Conservation (phyloP, 2,329 filamentous ascomycete species). For the Pseudogymnoascus sp. region DNA sequence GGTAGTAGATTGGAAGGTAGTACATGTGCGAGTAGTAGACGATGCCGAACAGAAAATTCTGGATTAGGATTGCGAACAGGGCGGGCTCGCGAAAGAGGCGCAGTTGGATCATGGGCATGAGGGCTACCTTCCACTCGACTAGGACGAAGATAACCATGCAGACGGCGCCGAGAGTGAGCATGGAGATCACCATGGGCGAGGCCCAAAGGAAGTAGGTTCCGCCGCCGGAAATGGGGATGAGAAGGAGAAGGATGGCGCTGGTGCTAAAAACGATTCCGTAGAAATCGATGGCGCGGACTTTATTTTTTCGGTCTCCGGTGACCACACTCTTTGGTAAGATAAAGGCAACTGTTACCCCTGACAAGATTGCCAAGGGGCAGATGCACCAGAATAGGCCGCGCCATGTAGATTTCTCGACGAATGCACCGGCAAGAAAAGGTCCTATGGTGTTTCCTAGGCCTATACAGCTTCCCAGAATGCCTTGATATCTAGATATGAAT, state of each 20-base stretch:
- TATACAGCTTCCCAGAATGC: conserved; percentile 35
- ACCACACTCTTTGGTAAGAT: conserved; percentile 47
- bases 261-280: conserved; percentile 48
- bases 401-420: conserved; percentile 35
- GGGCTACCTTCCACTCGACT: conserved; percentile 48
- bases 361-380: conserved; percentile 42
- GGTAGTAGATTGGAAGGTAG: conserved; percentile 55
- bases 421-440: conserved; percentile 37
- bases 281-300: conserved; percentile 51
- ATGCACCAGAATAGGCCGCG: conserved; percentile 43
- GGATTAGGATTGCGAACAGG: conserved; percentile 46
- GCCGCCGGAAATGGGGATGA: conserved; percentile 58
- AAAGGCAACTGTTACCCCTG: conserved; percentile 39
- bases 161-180: conserved; percentile 45
- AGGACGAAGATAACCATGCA: conserved; percentile 44
- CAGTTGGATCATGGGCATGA: conserved; percentile 42
- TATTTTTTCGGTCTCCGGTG: conserved; percentile 40
- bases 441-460: conserved; percentile 38
- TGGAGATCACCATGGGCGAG: conserved; percentile 51
- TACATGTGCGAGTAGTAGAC: conserved; percentile 54
- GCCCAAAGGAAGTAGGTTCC: conserved; percentile 50
- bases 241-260: conserved; percentile 49
- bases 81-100: conserved; percentile 48
- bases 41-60: conserved; percentile 54
- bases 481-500: conserved; percentile 30